Evolutionary conservation across 352 stramenopile genomes (phyloP).

Genomic region (Pythium apleroticum): DNA sequence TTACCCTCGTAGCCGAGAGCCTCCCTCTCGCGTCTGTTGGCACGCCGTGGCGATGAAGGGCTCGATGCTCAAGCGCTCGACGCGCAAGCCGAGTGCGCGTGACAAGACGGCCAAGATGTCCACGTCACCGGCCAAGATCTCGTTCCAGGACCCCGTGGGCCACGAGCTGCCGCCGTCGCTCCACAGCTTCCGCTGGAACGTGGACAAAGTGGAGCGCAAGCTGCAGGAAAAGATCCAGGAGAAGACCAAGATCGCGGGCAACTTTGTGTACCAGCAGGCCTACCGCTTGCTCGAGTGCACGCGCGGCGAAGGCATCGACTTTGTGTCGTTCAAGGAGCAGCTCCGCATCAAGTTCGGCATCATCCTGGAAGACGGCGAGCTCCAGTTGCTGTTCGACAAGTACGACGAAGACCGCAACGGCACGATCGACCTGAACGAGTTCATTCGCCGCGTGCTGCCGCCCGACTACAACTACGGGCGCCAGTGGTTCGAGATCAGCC

Average conservation of each 20-base stretch:
- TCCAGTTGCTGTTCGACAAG: conserved; percentile 81
- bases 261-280: conserved; percentile 87
- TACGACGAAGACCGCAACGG: conserved; percentile 82
- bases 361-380: conserved; percentile 68
- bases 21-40: neutral
- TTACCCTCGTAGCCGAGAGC: neutral
- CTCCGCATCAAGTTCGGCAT: conserved; percentile 80
- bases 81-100: conserved; percentile 18
- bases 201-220: conserved; percentile 80
- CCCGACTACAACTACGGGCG: conserved; percentile 72
- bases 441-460: conserved; percentile 73
- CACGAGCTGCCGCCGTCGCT: conserved; percentile 54
- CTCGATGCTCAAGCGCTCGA: conserved; percentile 32
- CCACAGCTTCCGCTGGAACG: conserved; percentile 73
- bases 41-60: conserved; percentile 23
- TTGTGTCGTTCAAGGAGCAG: conserved; percentile 70
- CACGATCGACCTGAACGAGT: conserved; percentile 82
- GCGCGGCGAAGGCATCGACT: conserved; percentile 78
- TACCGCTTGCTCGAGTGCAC: conserved; percentile 75
- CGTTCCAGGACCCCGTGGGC: conserved; percentile 67
- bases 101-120: conserved; percentile 14
- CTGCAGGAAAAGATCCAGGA: conserved; percentile 86
- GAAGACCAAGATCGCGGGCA: conserved; percentile 81
- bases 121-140: conserved; percentile 50
- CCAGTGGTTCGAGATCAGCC: conserved; percentile 76